Evolutionary conservation across 2,329 filamentous ascomycete genomes (phyloP), one percentile per base, ranked within the genome.

Genomic region (Epichloe baconii): DNA sequence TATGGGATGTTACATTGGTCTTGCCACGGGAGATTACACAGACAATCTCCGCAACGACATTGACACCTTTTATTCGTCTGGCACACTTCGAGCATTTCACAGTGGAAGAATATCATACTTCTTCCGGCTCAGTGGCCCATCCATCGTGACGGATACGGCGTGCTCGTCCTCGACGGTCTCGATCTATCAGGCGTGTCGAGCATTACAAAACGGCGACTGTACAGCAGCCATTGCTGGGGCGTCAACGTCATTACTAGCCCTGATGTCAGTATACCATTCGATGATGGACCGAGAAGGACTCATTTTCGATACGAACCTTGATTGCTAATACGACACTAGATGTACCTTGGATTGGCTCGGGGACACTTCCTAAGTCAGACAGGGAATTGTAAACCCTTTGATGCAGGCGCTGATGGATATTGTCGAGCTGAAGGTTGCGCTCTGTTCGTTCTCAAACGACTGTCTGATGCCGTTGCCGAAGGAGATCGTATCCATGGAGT

Each of bases 401-500:
- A 86, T 57, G 77, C 79, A 53, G 75, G 73, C 17, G 83, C 83
- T 0, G 74, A 79, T 56, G 77, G 78, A 0, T 80, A 80, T 50
- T 78, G 74, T 53, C 70, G 77, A 1, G 73, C 64, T 0, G 77
- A 80, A 17, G 75, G 68, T 4, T 64, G 72, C 3, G 76, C 64
- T 0, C 61, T 68, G 0, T 62, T 80, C 0, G 63, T 79, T 0
- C 53, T 80, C 7, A 80, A 79, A 59, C 62, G 71, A 0, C 64
- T 79, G 0, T 67, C 72, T 5, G 73, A 76, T 59, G 66, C 66
- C 0, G 10, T 59, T 1, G 61, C 61, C 0, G 82, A 86, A 61
- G 81, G 82, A 45, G 83, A 86, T 76, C 79, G 47, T 76, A 84
- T 71, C 19, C 68, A 85, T 3, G 83, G 75, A 19, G 78, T 82